Percentiles rank a stretch among this genome's conserved stretches.
Conservation (phyloP, 2,329 filamentous ascomycete species). For the Tolypocladium endophyticum region DNA sequence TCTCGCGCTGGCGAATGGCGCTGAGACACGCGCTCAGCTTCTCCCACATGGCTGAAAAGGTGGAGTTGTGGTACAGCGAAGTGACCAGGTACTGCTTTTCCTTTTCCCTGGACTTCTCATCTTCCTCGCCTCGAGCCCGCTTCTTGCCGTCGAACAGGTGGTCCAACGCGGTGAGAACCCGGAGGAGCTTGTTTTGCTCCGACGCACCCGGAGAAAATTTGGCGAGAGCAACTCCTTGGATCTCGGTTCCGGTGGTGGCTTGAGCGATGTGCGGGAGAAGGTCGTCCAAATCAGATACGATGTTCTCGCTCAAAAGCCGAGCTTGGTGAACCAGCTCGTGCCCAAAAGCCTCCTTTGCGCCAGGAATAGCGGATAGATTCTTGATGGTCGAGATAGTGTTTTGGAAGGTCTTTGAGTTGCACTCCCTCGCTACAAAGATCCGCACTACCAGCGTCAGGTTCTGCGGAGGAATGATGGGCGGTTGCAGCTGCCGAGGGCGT, state of each 20-base stretch:
- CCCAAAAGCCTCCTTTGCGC: constrained; percentile 84
- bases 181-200: constrained; percentile 89
- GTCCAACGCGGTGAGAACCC: constrained; percentile 86
- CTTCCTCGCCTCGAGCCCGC: constrained; percentile 37
- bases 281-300: constrained; percentile 74
- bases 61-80: constrained; percentile 80
- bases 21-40: constrained; percentile 82
- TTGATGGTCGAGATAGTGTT: constrained; percentile 98
- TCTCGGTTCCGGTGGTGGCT: constrained; percentile 82
- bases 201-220: constrained; percentile 96
- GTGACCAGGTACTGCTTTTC: constrained; percentile 79
- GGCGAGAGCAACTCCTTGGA: constrained; percentile 84
- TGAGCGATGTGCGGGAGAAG: constrained; percentile 78
- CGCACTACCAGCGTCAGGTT: constrained; percentile 93
- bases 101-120: constrained; percentile 40
- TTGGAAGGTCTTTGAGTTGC: constrained; percentile 94
- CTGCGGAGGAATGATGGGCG: constrained; percentile 76
- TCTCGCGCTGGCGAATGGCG: constrained; percentile 82
- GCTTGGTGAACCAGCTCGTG: constrained; percentile 84
- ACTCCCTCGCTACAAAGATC: constrained; percentile 91
- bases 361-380: constrained; percentile 87
- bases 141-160: constrained; percentile 86
- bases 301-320: constrained; percentile 71
- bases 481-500: constrained; percentile 53
- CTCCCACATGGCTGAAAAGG: constrained; percentile 84